phyloP scores from a whole-genome alignment of 106 monocot species.

The Posidonia australis region DNA sequence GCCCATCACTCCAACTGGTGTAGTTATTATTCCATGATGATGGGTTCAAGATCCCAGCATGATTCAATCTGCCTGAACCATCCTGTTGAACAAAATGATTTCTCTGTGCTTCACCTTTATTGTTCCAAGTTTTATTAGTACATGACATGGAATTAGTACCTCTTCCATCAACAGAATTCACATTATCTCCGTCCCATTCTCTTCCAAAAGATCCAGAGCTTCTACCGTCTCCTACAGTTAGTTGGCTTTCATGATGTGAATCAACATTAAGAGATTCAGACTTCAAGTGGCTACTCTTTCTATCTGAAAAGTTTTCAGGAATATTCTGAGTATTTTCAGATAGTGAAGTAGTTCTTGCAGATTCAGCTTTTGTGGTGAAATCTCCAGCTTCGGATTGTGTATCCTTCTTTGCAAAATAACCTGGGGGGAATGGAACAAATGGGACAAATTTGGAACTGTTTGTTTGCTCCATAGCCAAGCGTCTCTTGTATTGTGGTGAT shows the following conservation, averaged over 20 bases:
- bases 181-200: background rate
- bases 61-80: background rate
- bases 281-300: background rate
- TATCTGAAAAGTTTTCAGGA: slow-evolving; percentile 1
- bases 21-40: background rate
- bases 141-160: background rate
- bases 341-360: slow-evolving; percentile 7
- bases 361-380: background rate
- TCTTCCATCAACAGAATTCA: background rate
- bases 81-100: background rate
- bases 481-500: slow-evolving; percentile 68
- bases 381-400: slow-evolving; percentile 27
- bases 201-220: background rate
- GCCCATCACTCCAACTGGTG: background rate
- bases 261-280: background rate
- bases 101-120: background rate
- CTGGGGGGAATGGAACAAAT: slow-evolving; percentile 95
- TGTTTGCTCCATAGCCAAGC: slow-evolving; percentile 74
- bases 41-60: background rate
- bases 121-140: background rate
- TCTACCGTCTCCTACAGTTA: background rate
- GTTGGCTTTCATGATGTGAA: background rate
- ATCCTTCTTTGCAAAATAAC: slow-evolving; percentile 84
- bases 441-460: slow-evolving; percentile 70
- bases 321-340: slow-evolving; percentile 12